Percentiles rank a stretch among this genome's conserved stretches.
These are phyloP conservation scores for Suillus ampliporus DNA, from an alignment of 768 basidiomycete genomes.

Conservation along the genomic window DNA sequence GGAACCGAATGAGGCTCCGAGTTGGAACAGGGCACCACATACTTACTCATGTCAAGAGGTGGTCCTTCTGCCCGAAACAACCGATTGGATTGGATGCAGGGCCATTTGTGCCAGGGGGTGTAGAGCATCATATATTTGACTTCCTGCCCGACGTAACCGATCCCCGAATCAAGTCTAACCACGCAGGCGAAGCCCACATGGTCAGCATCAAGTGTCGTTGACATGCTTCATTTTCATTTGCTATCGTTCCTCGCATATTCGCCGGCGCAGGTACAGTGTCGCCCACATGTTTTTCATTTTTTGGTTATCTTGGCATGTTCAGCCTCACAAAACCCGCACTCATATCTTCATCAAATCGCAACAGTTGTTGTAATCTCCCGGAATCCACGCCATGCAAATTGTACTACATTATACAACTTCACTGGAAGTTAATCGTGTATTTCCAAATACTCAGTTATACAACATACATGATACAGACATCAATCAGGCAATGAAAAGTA, in stretches of 20 bases:
- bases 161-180: slow-evolving; percentile 5
- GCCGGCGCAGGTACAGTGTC: neutral
- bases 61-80: neutral
- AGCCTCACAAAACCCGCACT: neutral
- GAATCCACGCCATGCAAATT: neutral
- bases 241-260: neutral
- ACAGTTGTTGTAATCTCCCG: no score
- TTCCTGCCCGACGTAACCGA: neutral
- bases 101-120: neutral
- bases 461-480: neutral
- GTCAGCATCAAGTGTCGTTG: slow-evolving; percentile 54
- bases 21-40: no score
- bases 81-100: neutral
- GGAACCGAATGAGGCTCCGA: no score
- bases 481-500: slow-evolving; percentile 36
- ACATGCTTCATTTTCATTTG: neutral
- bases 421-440: neutral
- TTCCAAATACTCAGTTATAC: neutral
- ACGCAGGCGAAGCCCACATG: slow-evolving; percentile 54
- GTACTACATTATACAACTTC: neutral
- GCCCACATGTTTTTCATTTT: neutral
- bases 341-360: neutral
- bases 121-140: neutral
- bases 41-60: no score
- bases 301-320: neutral